phyloP scores from a whole-genome alignment of 75 land plant genomes.

The Pinus tabuliformis region DNA sequence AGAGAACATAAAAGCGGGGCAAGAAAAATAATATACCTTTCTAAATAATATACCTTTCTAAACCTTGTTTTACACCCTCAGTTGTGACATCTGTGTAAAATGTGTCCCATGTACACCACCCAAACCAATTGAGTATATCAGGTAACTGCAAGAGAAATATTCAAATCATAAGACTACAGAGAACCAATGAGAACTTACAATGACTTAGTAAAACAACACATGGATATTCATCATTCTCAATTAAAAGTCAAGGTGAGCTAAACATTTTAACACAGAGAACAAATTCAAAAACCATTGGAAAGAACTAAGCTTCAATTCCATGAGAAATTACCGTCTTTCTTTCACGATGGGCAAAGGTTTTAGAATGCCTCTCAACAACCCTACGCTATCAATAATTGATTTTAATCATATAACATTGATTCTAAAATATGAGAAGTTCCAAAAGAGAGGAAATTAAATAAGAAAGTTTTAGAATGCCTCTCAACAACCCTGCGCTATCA shows the following conservation, averaged over 20 bases:
- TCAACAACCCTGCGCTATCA: too few relatives aligned
- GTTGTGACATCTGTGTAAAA: conserved; percentile 90
- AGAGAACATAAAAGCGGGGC: too few relatives aligned
- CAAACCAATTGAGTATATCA: conserved; percentile 93
- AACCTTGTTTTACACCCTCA: conserved; percentile 71
- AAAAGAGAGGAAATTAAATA: too few relatives aligned
- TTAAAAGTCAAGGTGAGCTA: not conserved
- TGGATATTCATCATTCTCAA: not conserved
- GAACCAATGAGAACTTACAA: not conserved
- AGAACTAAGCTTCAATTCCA: not conserved
- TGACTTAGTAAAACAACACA: not conserved
- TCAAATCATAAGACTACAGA: not conserved
- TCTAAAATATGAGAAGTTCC: not conserved
- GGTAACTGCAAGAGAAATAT: conserved; percentile 51
- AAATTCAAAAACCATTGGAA: conserved; percentile 1
- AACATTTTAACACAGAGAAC: not conserved
- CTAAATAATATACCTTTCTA: conserved; percentile 63
- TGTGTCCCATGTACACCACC: conserved; percentile 99
- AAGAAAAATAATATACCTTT: conserved; percentile 47
- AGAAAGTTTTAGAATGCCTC: too few relatives aligned
- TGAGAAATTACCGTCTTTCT: conserved; percentile 65
- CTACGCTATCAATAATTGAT: conserved; percentile 21
- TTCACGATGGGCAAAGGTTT: conserved; percentile 74
- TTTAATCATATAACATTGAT: too few relatives aligned
- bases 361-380: conserved; percentile 65